These are phyloP conservation scores for Salicornia ramosissima DNA, from an alignment of 148 eudicot genomes.

Conservation along the genomic window DNA sequence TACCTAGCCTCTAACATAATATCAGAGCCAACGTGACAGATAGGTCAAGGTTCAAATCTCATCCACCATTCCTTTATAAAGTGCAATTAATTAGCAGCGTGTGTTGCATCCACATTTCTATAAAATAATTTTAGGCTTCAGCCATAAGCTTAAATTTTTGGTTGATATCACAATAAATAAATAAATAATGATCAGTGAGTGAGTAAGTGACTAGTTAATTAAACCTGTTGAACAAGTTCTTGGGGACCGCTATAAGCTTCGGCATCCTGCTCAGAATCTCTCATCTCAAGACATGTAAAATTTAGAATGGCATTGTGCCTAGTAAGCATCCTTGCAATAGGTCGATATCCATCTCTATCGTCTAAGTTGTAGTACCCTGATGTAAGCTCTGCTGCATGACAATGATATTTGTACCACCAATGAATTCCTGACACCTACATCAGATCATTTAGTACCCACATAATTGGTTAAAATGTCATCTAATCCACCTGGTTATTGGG, in stretches of 20 bases:
- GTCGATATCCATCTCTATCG: conserved; percentile 67
- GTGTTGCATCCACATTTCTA: too few species aligned
- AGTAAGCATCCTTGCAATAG: conserved; percentile 71
- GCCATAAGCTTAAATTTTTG: too few species aligned
- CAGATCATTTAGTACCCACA: background rate
- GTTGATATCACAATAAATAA: too few species aligned
- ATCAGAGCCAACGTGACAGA: too few species aligned
- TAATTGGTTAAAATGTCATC: too few species aligned
- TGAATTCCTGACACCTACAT: conserved; percentile 71
- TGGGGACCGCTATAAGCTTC: conserved; percentile 71
- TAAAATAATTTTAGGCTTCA: too few species aligned
- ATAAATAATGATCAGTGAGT: too few species aligned
- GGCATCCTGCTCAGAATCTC: conserved; percentile 72
- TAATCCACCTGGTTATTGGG: too few species aligned
- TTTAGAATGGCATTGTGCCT: conserved; percentile 73
- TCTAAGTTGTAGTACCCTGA: conserved; percentile 89
- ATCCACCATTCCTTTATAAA: too few species aligned
- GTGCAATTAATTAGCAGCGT: too few species aligned
- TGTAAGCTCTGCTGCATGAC: conserved; percentile 89
- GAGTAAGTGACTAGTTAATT: background rate
- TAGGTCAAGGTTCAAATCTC: too few species aligned
- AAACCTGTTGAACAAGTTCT: conserved; percentile 67
- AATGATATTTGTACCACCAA: conserved; percentile 74
- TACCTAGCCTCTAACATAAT: too few species aligned
- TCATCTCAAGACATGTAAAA: conserved; percentile 94